Conservation (phyloP, 805 yeast genomes). For the Myxozyma melibiosi region DNA sequence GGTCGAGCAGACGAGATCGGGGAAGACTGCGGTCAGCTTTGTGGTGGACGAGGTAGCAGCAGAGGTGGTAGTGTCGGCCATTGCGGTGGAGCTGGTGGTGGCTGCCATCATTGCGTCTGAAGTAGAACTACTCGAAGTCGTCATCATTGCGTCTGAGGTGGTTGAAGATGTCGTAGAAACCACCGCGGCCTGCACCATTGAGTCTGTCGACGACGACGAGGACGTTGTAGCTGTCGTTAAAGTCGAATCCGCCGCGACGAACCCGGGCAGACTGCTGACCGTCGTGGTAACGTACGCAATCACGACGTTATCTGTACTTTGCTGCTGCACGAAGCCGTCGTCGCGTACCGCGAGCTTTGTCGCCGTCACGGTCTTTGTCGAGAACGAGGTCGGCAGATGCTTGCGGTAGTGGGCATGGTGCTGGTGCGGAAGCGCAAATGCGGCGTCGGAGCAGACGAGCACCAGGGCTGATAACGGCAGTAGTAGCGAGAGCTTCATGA, state of each 20-base stretch:
- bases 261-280: neutral
- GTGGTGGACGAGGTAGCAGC: neutral
- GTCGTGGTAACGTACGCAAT: conserved; percentile 1
- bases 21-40: conserved; percentile 1
- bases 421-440: neutral
- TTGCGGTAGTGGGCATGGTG: neutral
- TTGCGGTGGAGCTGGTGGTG: no score
- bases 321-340: conserved; percentile 2
- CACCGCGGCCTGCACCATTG: no score
- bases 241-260: neutral
- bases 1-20: conserved; percentile 11
- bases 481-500: neutral
- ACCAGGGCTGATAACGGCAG: neutral
- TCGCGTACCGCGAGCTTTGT: neutral
- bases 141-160: no score
- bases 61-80: neutral
- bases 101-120: no score
- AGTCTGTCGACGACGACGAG: no score
- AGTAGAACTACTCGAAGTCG: no score
- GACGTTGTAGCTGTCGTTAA: neutral
- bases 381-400: neutral
- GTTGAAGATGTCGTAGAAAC: no score
- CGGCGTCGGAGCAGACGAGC: neutral
- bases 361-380: neutral
- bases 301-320: neutral